Conservation (phyloP, 2,329 filamentous ascomycete species). For the Penicillium frequentans region DNA sequence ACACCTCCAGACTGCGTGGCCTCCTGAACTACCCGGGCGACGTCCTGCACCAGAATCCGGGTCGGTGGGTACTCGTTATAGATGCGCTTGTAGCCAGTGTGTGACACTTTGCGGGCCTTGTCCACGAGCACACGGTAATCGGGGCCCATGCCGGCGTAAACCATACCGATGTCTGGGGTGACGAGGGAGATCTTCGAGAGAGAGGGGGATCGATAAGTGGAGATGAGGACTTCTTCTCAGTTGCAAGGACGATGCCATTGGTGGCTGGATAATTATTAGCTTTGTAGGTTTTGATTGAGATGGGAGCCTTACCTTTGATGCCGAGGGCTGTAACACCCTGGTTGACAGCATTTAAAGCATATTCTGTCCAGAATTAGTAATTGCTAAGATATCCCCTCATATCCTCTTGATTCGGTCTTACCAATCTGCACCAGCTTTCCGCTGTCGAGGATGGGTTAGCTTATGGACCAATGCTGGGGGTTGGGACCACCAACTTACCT, state of each 20-base stretch:
- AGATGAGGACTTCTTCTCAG: conserved; percentile 98
- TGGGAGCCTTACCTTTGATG: conserved; percentile 75
- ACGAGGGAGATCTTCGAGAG: conserved; percentile 97
- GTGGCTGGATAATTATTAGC: conserved; percentile 63
- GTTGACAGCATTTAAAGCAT: conserved; percentile 98
- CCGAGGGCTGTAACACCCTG: conserved; percentile 97
- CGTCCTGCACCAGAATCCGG: conserved; percentile 97
- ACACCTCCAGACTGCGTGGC: conserved; percentile 98
- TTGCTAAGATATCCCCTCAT: background rate
- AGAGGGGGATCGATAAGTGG: conserved; percentile 92
- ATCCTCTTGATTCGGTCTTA: conserved; percentile 38
- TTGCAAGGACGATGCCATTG: conserved; percentile 97
- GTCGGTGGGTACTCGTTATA: conserved; percentile 99
- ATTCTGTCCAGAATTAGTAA: conserved; percentile 63
- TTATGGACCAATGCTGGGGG: conserved; percentile 16
- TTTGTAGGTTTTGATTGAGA: background rate
- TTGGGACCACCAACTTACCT: conserved; percentile 58
- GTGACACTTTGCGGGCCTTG: conserved; percentile 95
- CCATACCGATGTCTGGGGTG: conserved; percentile 99
- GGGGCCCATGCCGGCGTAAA: conserved; percentile 98
- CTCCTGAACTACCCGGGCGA: conserved; percentile 97
- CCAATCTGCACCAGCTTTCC: conserved; percentile 99
- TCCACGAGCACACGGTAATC: conserved; percentile 98
- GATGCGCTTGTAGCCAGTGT: conserved; percentile 98
- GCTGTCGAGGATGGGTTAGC: conserved; percentile 58